phyloP scores from a whole-genome alignment of 148 eudicot genomes.

The Fagopyrum tataricum region DNA sequence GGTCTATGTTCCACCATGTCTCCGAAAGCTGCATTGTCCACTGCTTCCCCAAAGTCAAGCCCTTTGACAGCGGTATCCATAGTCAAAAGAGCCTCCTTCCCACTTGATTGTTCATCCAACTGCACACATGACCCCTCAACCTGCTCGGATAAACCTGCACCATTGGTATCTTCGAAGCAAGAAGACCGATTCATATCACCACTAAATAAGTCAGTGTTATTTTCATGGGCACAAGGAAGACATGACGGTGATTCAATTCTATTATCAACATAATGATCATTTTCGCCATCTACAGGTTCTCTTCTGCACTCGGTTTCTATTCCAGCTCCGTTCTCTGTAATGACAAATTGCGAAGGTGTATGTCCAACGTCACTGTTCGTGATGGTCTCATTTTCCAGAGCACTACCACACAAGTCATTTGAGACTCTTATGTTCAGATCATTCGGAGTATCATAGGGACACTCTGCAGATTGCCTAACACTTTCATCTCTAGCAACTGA shows the following conservation, averaged over 20 bases:
- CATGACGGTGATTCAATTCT: slow-evolving; percentile 23
- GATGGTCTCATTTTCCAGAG: slow-evolving; percentile 20
- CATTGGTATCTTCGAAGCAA: slow-evolving; percentile 17
- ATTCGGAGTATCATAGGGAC: slow-evolving; percentile 15
- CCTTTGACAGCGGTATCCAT: slow-evolving; percentile 24
- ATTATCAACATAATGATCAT: slow-evolving; percentile 18
- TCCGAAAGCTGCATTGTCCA: slow-evolving; percentile 13
- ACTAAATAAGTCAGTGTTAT: slow-evolving; percentile 24
- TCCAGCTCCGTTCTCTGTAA: slow-evolving; percentile 8
- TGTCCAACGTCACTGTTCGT: slow-evolving; percentile 20
- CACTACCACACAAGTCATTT: slow-evolving; percentile 14
- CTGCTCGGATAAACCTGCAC: slow-evolving; percentile 18
- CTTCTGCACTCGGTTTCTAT: not conserved
- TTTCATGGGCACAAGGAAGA: slow-evolving; percentile 24
- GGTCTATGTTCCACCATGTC: slow-evolving; percentile 16
- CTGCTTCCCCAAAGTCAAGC: slow-evolving; percentile 18
- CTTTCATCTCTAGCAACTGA: slow-evolving; percentile 21
- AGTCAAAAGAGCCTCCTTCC: slow-evolving; percentile 24
- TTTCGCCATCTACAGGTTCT: slow-evolving; percentile 14
- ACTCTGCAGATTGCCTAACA: slow-evolving; percentile 12
- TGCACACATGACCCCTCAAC: slow-evolving; percentile 25
- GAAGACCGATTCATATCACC: slow-evolving; percentile 16
- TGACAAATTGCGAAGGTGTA: slow-evolving; percentile 20
- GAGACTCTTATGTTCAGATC: slow-evolving; percentile 18
- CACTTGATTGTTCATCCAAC: slow-evolving; percentile 17